phyloP scores from a whole-genome alignment of 129 eudicot genomes.

The Calendula officinalis region DNA sequence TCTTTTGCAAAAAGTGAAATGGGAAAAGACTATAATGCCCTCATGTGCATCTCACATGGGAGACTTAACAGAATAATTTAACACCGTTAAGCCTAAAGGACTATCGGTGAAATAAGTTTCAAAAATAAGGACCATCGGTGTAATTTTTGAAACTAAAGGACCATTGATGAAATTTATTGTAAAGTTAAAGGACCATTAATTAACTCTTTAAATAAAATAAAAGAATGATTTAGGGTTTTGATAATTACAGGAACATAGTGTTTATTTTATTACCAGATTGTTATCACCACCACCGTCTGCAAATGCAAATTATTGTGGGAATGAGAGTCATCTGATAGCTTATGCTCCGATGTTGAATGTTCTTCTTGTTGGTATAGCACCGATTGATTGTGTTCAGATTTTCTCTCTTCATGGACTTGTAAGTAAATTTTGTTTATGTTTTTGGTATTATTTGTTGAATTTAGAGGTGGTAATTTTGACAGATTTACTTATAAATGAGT shows the following conservation, averaged over 20 bases:
- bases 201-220: not conserved
- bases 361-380: conserved; percentile 82
- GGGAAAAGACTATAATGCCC: too few relatives aligned
- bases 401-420: conserved; percentile 95
- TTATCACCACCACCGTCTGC: conserved; percentile 58
- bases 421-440: conserved; percentile 31
- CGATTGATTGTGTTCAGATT: conserved; percentile 87
- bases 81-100: too few relatives aligned
- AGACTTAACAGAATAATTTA: too few relatives aligned
- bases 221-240: conserved; percentile 11
- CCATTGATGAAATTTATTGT: too few relatives aligned
- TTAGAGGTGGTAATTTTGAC: conserved; percentile 1
- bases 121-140: too few relatives aligned
- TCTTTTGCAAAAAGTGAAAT: too few relatives aligned
- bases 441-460: not conserved
- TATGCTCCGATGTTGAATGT: conserved; percentile 87
- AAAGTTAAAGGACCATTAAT: too few relatives aligned
- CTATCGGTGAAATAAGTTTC: too few relatives aligned
- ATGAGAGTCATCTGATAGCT: conserved; percentile 74
- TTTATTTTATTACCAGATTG: conserved; percentile 77
- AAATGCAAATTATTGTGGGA: conserved; percentile 48
- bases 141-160: too few relatives aligned
- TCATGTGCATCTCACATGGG: too few relatives aligned
- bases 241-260: conserved; percentile 76
- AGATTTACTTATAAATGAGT: too few relatives aligned